Conservation (phyloP, 371 early-diverging fungal species). For the Syncephalis plumigaleata region DNA sequence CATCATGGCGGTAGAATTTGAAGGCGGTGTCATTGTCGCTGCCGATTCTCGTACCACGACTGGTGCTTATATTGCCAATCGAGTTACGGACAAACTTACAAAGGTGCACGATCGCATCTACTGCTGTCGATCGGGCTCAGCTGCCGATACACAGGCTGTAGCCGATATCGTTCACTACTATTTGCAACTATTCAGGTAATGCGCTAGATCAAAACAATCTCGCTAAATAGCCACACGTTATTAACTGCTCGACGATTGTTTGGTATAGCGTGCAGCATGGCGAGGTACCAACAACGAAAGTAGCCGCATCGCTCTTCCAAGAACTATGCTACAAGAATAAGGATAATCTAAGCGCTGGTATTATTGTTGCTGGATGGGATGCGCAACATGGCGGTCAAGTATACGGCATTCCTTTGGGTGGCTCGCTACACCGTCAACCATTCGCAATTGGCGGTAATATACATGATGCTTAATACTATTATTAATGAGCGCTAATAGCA, state of each 20-base stretch:
- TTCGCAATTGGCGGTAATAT: slow-evolving; percentile 86
- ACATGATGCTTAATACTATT: not conserved
- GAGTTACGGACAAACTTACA: slow-evolving; percentile 99
- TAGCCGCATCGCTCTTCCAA: slow-evolving; percentile 87
- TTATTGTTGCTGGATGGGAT: slow-evolving; percentile 99
- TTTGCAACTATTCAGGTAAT: slow-evolving; percentile 76
- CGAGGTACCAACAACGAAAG: slow-evolving; percentile 71
- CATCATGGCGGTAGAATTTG: slow-evolving; percentile 95
- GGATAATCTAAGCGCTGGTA: slow-evolving; percentile 80
- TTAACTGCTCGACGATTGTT: too few relatives aligned
- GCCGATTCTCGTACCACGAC: slow-evolving; percentile 98
- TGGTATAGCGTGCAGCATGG: slow-evolving; percentile 57
- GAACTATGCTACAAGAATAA: slow-evolving; percentile 94
- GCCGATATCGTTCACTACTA: slow-evolving; percentile 91
- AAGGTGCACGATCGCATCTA: slow-evolving; percentile 89
- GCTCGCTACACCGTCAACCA: slow-evolving; percentile 81
- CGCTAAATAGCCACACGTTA: not conserved
- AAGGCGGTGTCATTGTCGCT: slow-evolving; percentile 94
- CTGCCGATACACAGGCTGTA: slow-evolving; percentile 99
- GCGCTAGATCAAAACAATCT: not conserved
- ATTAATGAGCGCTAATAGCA: too few relatives aligned
- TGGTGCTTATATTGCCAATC: slow-evolving; percentile 88
- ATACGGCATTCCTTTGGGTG: slow-evolving; percentile 90
- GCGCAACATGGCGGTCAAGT: slow-evolving; percentile 80
- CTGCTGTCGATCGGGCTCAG: slow-evolving; percentile 96